These are phyloP conservation scores for Gossypium armourianum DNA, from an alignment of 441 rosid genomes.

Conservation along the genomic window DNA sequence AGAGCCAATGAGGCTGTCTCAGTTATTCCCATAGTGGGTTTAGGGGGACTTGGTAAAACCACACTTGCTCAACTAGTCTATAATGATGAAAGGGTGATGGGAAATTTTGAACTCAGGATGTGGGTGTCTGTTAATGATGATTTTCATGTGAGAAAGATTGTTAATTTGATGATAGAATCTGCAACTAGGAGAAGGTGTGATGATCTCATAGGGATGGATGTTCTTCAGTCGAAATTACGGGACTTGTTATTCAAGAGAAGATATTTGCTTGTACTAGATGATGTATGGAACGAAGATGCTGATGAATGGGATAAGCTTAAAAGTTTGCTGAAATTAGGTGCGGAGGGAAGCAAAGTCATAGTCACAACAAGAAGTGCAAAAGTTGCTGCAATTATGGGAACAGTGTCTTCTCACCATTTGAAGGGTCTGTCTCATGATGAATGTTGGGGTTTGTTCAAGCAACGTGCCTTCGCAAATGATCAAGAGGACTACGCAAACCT, in stretches of 20 bases:
- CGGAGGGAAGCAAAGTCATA: conserved; percentile 5
- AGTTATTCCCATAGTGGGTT: conserved; percentile 17
- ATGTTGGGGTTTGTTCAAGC: conserved; percentile 3
- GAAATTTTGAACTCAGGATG: conserved; percentile 9
- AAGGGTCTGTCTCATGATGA: background rate
- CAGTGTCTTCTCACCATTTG: background rate
- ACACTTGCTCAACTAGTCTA: conserved; percentile 22
- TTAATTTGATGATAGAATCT: conserved; percentile 13
- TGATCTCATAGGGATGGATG: conserved; percentile 16
- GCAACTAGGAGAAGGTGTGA: conserved; percentile 6
- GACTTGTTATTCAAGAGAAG: background rate
- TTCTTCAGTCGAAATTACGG: background rate
- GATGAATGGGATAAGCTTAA: conserved; percentile 22
- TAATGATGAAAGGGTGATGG: conserved; percentile 12
- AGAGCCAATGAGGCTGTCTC: background rate
- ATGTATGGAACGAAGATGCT: conserved; percentile 5
- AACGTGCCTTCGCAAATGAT: background rate
- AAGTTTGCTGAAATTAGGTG: conserved; percentile 11
- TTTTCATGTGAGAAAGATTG: conserved; percentile 13
- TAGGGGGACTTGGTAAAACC: conserved; percentile 24
- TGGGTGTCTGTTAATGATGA: conserved; percentile 10
- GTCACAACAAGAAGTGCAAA: conserved; percentile 15
- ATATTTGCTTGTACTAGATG: background rate
- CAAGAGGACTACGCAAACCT: background rate
- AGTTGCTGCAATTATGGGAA: background rate